These are phyloP conservation scores for Chytriomyces sp. DNA, from an alignment of 192 early-diverging fungal genomes.

Conservation along the genomic window DNA sequence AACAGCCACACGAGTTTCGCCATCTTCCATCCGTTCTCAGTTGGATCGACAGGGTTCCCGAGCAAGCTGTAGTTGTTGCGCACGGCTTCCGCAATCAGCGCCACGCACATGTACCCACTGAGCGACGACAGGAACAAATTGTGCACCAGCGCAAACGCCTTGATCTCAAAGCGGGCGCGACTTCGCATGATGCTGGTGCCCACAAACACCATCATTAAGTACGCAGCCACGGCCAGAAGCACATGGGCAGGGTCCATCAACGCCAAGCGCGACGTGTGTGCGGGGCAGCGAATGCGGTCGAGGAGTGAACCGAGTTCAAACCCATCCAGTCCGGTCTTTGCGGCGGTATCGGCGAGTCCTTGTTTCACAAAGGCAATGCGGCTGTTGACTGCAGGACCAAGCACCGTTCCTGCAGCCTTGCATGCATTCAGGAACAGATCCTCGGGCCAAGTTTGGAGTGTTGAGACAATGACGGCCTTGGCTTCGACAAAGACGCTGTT, in stretches of 20 bases:
- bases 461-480: too few relatives aligned
- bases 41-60: constrained; percentile 59
- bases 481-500: too few relatives aligned
- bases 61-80: constrained; percentile 53
- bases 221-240: constrained; percentile 48
- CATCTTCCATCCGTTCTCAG: constrained; percentile 61
- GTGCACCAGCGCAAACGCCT: constrained; percentile 55
- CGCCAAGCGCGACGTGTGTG: constrained; percentile 44
- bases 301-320: not conserved
- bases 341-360: too few relatives aligned
- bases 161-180: constrained; percentile 53
- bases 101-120: constrained; percentile 63
- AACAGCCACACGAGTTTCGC: constrained; percentile 69
- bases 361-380: too few relatives aligned
- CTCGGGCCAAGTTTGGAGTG: too few relatives aligned
- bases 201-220: constrained; percentile 52
- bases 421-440: too few relatives aligned
- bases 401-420: too few relatives aligned
- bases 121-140: constrained; percentile 59
- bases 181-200: constrained; percentile 59
- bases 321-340: too few relatives aligned
- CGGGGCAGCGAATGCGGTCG: not conserved
- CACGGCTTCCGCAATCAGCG: constrained; percentile 54
- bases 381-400: too few relatives aligned
- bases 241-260: constrained; percentile 70